Conservation (phyloP, 2,329 filamentous ascomycete species). For the Didymella lethalis region DNA sequence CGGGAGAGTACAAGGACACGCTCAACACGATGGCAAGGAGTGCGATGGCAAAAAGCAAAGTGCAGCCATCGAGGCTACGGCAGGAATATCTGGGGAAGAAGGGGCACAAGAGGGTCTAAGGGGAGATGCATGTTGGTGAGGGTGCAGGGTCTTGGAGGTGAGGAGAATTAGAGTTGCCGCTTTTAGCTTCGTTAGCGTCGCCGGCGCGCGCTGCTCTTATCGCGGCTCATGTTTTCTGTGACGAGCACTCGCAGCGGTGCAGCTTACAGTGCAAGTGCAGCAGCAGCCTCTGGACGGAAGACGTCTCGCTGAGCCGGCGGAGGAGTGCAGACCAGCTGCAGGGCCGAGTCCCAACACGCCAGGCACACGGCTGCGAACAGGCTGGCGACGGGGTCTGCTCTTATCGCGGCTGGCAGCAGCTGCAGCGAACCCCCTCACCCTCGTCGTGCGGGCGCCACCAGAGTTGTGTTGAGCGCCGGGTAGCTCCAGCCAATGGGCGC, state of each 20-base stretch:
- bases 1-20: background rate
- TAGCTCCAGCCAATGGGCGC: slow-evolving; percentile 12
- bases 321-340: slow-evolving; percentile 2
- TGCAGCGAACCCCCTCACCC: background rate
- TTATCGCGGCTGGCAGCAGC: slow-evolving; percentile 9
- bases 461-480: slow-evolving; percentile 20
- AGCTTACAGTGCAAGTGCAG: slow-evolving; percentile 6
- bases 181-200: background rate
- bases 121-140: slow-evolving; percentile 1
- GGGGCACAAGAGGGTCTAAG: slow-evolving; percentile 5
- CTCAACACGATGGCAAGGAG: slow-evolving; percentile 13
- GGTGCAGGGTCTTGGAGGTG: slow-evolving; percentile 8
- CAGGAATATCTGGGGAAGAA: slow-evolving; percentile 19
- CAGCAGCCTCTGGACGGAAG: background rate
- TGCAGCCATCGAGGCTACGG: slow-evolving; percentile 1
- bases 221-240: slow-evolving; percentile 19
- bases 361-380: slow-evolving; percentile 13
- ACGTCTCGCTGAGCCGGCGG: background rate
- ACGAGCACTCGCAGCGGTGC: slow-evolving; percentile 10
- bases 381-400: background rate
- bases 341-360: slow-evolving; percentile 12
- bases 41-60: slow-evolving; percentile 6
- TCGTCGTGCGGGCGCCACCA: slow-evolving; percentile 15
- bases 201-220: slow-evolving; percentile 17
- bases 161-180: slow-evolving; percentile 16